phyloP scores from a whole-genome alignment of 2,329 filamentous ascomycete species.

The Aspergillus puulaauensis region DNA sequence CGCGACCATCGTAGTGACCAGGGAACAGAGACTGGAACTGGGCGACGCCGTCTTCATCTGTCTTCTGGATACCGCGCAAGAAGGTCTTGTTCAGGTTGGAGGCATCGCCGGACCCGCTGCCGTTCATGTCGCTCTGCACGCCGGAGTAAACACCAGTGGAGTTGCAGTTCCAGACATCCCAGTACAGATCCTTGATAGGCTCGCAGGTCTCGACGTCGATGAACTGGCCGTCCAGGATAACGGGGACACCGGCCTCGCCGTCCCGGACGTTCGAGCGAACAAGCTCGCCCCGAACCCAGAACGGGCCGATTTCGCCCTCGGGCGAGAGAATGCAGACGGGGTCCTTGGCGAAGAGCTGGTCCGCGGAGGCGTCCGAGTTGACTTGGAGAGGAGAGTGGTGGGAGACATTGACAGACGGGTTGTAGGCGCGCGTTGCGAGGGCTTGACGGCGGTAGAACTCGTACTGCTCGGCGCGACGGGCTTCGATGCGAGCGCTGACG shows the following conservation, averaged over 20 bases:
- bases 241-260: constrained; percentile 33
- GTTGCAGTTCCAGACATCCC: constrained; percentile 41
- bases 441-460: constrained; percentile 17
- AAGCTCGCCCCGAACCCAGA: constrained; percentile 45
- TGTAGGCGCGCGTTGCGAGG: constrained; percentile 31
- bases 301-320: constrained; percentile 49
- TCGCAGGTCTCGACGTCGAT: constrained; percentile 42
- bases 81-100: constrained; percentile 40
- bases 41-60: constrained; percentile 42
- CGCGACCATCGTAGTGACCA: constrained; percentile 44
- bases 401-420: constrained; percentile 33
- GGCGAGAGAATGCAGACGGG: constrained; percentile 49
- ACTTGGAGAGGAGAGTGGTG: constrained; percentile 36
- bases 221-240: constrained; percentile 42
- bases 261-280: constrained; percentile 39
- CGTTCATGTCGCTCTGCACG: constrained; percentile 24
- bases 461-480: constrained; percentile 22
- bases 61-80: constrained; percentile 45
- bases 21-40: constrained; percentile 45
- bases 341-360: constrained; percentile 20
- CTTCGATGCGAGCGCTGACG: constrained; percentile 22
- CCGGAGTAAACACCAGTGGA: constrained; percentile 31
- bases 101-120: constrained; percentile 15
- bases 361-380: constrained; percentile 19
- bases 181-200: constrained; percentile 33